Evolutionary conservation across 75 land plant genomes (phyloP).

Genomic region (Selaginella moellendorffii): DNA sequence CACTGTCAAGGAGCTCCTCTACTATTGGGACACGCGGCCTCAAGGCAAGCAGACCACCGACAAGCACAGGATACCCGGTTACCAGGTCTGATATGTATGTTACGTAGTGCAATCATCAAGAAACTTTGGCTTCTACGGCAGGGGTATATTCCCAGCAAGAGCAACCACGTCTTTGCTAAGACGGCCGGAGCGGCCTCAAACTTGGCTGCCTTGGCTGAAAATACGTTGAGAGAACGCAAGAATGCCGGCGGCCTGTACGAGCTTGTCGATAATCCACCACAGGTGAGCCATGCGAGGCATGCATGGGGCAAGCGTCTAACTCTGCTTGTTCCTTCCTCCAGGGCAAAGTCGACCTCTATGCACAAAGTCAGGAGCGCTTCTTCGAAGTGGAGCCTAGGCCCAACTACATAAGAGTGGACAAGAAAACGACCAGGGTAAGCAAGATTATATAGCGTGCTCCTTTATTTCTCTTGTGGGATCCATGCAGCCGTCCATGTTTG

Average conservation of each 20-base stretch:
- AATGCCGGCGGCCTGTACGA: conserved; percentile 11
- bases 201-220: conserved; percentile 14
- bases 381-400: background rate
- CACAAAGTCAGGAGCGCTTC: background rate
- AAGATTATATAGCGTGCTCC: background rate
- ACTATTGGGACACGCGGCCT: conserved; percentile 5
- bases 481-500: background rate
- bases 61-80: conserved; percentile 5
- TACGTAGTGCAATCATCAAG: no score
- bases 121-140: no score
- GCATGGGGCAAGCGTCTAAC: no score
- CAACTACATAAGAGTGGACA: background rate
- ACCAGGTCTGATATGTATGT: conserved; percentile 5
- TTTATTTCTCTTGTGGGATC: background rate
- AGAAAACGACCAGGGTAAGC: background rate
- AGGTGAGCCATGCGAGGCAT: conserved; percentile 12
- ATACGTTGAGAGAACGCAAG: background rate
- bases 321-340: no score
- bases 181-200: conserved; percentile 15
- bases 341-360: background rate
- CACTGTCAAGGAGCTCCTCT: background rate
- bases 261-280: conserved; percentile 11
- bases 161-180: conserved; percentile 12
- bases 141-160: conserved; percentile 14
- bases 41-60: background rate